Percentiles rank a stretch among this genome's conserved stretches.
Conservation (phyloP, 768 basidiomycete species). For the Tricholoma sp. region DNA sequence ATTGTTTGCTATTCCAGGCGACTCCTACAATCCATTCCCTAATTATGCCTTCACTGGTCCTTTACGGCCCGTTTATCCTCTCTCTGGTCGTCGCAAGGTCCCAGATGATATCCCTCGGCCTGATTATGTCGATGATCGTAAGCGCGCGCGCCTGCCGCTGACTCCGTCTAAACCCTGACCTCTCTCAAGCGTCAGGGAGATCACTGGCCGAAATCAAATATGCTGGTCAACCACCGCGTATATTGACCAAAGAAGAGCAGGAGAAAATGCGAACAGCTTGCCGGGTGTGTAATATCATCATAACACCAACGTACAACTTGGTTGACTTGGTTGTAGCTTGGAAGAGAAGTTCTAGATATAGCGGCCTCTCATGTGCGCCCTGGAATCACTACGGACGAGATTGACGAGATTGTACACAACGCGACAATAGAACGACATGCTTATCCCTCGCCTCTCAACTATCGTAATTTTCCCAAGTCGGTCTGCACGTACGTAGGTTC, state of each 20-base stretch:
- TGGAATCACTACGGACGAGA: constrained; percentile 94
- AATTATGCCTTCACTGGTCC: constrained; percentile 75
- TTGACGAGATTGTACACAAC: constrained; percentile 91
- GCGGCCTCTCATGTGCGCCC: constrained; percentile 81
- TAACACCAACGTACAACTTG: neutral
- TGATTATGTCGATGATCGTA: constrained; percentile 71
- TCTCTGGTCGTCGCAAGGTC: constrained; percentile 69
- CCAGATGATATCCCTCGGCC: constrained; percentile 84
- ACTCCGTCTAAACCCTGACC: neutral
- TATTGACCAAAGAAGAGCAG: constrained; percentile 70
- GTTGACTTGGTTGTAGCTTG: constrained; percentile 48
- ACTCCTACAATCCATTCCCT: constrained; percentile 76
- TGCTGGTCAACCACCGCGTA: constrained; percentile 56
- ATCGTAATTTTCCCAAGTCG: constrained; percentile 90
- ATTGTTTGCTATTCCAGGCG: constrained; percentile 38
- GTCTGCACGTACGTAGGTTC: constrained; percentile 89
- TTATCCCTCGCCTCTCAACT: constrained; percentile 93
- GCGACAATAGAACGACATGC: constrained; percentile 86
- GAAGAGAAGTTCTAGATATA: constrained; percentile 89
- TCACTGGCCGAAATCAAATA: constrained; percentile 56
- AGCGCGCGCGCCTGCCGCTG: constrained; percentile 17
- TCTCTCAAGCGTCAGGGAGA: constrained; percentile 34
- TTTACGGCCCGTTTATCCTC: constrained; percentile 82
- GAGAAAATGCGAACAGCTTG: constrained; percentile 88
- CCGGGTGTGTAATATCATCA: constrained; percentile 42